Conservation (phyloP, 2,329 filamentous ascomycete genomes). For the Pseudopyrenochaeta lycopersici region DNA sequence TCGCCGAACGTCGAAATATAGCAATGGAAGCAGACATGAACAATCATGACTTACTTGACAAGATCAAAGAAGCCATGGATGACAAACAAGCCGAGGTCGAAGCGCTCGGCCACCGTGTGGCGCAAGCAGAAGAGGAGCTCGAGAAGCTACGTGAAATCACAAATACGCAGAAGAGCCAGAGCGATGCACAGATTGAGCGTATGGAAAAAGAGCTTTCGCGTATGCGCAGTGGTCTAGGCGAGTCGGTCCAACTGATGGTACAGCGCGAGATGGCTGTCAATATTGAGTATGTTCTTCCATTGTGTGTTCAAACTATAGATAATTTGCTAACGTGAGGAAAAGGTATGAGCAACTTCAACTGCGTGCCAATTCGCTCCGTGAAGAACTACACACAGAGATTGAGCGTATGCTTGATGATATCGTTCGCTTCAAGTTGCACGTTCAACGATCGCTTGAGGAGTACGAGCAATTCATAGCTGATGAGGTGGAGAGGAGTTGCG, state of each 20-base stretch:
- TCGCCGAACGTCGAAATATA: constrained; percentile 84
- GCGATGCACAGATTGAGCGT: constrained; percentile 95
- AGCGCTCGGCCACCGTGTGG: constrained; percentile 85
- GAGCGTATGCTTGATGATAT: constrained; percentile 96
- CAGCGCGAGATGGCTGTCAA: constrained; percentile 96
- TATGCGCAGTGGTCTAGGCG: constrained; percentile 83
- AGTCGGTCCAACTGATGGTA: constrained; percentile 90
- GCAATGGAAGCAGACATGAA: constrained; percentile 93
- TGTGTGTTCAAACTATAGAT: background rate
- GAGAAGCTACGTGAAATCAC: constrained; percentile 91
- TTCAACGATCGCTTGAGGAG: constrained; percentile 91
- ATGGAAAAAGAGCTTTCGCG: constrained; percentile 98
- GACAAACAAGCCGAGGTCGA: constrained; percentile 95
- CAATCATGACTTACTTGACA: constrained; percentile 90
- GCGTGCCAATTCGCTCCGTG: constrained; percentile 82
- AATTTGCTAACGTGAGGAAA: constrained; percentile 6
- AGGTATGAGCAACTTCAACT: constrained; percentile 94
- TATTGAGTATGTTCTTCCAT: constrained; percentile 74
- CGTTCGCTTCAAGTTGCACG: constrained; percentile 97
- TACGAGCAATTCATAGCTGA: constrained; percentile 94
- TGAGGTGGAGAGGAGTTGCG: constrained; percentile 77
- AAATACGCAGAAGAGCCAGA: constrained; percentile 84
- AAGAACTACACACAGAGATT: constrained; percentile 96
- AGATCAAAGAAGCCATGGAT: constrained; percentile 95
- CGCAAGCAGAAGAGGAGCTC: constrained; percentile 90